Conservation (phyloP, 768 basidiomycete species). For the Trametopsis cervina region DNA sequence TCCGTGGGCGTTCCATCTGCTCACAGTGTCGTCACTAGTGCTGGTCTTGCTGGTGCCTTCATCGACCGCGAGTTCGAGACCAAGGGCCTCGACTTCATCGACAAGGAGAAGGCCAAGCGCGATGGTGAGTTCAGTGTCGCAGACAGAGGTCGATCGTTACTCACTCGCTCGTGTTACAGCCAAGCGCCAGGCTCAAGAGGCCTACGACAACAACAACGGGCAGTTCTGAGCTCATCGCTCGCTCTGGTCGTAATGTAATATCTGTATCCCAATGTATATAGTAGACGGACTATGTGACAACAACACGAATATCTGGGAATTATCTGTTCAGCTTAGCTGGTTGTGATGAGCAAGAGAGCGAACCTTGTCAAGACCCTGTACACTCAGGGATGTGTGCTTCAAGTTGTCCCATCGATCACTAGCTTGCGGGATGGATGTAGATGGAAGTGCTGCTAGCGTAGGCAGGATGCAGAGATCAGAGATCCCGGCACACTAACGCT, state of each 20-base stretch:
- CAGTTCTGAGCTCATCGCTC: conserved; percentile 8
- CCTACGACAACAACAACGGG: conserved; percentile 5
- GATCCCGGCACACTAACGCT: too few species aligned
- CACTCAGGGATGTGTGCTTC: too few species aligned
- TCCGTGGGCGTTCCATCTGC: neutral
- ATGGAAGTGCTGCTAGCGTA: too few species aligned
- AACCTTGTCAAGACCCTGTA: too few species aligned
- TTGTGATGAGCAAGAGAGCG: too few species aligned
- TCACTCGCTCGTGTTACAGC: neutral
- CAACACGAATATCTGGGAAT: too few species aligned
- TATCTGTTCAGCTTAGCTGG: too few species aligned
- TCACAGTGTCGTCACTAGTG: conserved; percentile 33
- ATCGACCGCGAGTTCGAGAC: conserved; percentile 50
- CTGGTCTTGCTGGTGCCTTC: conserved; percentile 47
- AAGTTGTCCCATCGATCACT: too few species aligned
- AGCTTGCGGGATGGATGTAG: too few species aligned
- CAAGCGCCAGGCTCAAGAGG: neutral
- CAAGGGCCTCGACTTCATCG: conserved; percentile 35
- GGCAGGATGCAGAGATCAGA: too few species aligned
- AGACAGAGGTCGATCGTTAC: neutral
- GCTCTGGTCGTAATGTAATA: conserved; percentile 2
- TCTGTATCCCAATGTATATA: too few species aligned
- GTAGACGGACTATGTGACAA: too few species aligned
- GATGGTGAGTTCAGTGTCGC: conserved; percentile 20
- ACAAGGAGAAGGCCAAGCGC: conserved; percentile 35